These are phyloP conservation scores for Friedmanniomyces simplex DNA, from an alignment of 495 filamentous ascomycete species.

Conservation along the genomic window DNA sequence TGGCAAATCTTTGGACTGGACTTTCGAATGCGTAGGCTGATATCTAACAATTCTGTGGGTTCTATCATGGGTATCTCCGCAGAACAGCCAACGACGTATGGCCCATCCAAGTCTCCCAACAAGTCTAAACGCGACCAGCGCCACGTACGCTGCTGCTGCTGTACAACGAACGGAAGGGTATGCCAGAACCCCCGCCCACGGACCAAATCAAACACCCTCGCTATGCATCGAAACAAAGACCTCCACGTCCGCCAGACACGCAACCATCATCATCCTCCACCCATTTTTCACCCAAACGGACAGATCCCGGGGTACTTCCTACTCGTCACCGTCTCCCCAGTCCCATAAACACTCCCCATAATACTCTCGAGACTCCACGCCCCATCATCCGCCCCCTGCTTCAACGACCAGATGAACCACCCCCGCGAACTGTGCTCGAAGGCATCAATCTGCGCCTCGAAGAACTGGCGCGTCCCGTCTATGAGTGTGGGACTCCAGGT, in stretches of 20 bases:
- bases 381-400: neutral
- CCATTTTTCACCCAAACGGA: neutral
- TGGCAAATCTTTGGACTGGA: no score
- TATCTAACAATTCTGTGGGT: no score
- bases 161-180: neutral
- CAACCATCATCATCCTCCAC: no score
- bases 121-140: neutral
- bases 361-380: neutral
- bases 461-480: neutral
- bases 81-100: neutral
- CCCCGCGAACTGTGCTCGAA: neutral
- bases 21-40: no score
- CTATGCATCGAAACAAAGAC: neutral
- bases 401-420: constrained; percentile 1
- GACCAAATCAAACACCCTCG: neutral
- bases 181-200: no score
- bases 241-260: no score
- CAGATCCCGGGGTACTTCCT: neutral
- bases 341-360: neutral
- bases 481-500: neutral
- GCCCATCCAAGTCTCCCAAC: no score
- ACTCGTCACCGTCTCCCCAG: neutral
- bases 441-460: constrained; percentile 1
- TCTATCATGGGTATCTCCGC: constrained; percentile 2
- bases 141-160: neutral